Evolutionary conservation across 345 rosid species (phyloP), one percentile per base, ranked within the genome.

Genomic region (Clausena lansium): DNA sequence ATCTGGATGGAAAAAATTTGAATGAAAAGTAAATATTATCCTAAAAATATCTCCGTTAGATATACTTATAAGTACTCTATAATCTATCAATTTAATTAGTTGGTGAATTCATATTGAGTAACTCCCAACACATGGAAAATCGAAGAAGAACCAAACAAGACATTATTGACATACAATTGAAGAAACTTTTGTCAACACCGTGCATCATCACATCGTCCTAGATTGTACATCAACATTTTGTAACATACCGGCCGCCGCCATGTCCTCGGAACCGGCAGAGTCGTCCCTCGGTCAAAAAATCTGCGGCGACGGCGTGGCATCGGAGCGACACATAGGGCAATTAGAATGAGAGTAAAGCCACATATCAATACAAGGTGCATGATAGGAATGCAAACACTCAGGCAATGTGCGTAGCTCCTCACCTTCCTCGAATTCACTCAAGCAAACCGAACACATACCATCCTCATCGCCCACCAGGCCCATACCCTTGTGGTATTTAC

Each of bases 321-420:
- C 82, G 4, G 86, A 60, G 5, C 94, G 83, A 69, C 89, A 90
- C 54, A 88, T 73, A 0, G 86, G 89, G 74, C 86, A 87, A 35
- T 71, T 87, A 0, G 80, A 60, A 69, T 87, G 87, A 7, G 85
- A 83, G 67, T 64, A 61, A 47, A 84, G 83, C 89, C 89, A 87
- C 87, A 81, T 79, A 60, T 87, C 87, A 9, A 87, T 87, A 52
- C 89, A 87, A 3, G 84, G 76, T 20, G 61, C 83, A 10, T 87
- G 89, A 59, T 79, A 87, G 1, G 86, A 83, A 75, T 87, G 89
- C 33, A 58, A 30, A 65, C 89, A 87, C 22, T 79, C 86, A 0
- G 89, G 89, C 70, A 87, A 64, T 4, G 81, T 84, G 13, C 82
- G 82, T n/a, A 87, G 25, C 68, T 85, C 87, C 75, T 87, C 89